Conservation (phyloP, 2,329 filamentous ascomycete genomes). For the Botryotinia convoluta region DNA sequence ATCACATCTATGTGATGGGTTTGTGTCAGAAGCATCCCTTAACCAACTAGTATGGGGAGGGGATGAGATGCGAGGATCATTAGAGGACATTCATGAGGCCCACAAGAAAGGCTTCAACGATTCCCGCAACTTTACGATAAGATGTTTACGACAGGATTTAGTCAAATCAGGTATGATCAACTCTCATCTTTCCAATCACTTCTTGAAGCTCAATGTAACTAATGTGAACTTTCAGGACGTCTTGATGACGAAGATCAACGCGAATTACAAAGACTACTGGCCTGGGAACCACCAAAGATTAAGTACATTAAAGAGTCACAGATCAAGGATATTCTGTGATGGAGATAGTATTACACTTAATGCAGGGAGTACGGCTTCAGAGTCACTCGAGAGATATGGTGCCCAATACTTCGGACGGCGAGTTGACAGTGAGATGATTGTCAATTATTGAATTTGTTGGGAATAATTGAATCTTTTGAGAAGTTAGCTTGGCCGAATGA, state of each 20-base stretch:
- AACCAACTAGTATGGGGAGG: background rate
- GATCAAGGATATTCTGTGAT: background rate
- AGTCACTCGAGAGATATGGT: background rate
- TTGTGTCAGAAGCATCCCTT: background rate
- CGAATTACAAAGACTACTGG: background rate
- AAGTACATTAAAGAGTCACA: background rate
- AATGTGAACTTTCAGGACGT: background rate
- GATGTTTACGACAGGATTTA: too few species aligned
- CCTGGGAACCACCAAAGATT: background rate
- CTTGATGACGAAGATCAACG: background rate
- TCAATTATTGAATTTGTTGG: background rate
- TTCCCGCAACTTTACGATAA: background rate
- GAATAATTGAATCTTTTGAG: background rate
- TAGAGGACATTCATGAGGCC: background rate
- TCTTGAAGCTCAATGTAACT: background rate
- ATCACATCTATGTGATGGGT: background rate
- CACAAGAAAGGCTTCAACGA: background rate
- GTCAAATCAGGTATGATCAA: background rate
- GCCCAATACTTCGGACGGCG: background rate
- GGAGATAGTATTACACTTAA: background rate
- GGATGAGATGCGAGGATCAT: background rate
- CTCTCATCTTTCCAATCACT: background rate
- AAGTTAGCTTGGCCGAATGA: background rate
- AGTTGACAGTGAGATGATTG: background rate
- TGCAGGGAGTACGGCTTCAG: background rate